Base-by-base conservation (phyloP, 768 basidiomycete genomes). In the Leccinum sublutescens region DNA sequence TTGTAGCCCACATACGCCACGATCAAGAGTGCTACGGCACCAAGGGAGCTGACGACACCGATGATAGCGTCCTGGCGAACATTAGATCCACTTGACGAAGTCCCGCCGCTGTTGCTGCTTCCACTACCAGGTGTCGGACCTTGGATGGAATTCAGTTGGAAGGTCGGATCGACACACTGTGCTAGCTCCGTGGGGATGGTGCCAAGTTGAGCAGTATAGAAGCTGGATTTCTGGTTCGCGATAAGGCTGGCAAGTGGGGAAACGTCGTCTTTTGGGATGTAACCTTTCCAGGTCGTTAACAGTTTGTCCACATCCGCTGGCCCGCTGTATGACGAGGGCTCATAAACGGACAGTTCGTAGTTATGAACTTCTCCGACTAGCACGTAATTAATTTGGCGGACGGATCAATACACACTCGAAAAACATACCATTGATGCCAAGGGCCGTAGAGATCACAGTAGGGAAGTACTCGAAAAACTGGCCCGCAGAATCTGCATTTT, bases 31-130 rank as follows among this genome's bases (percentile, higher is more conserved):
- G 91, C 86, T 56, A 95, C 81, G 5, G 82, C 89, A 12, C 93
- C 93, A 19, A 96, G 81, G 2, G 89, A 85, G 43, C 83, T 85
- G 62, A 93, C 90, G 4, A 96, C 93, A 21, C 95, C 95, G 61
- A 97, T 95, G 69, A 96, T 94, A 25, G 91, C 91, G 64, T 95
- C 85, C 67, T 89, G 83, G 12, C 92, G 81, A 15, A 80, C 77
- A 21, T 62, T 61, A 15, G 76, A 71, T 25, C 69, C 72, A 29
- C 66, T 74, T 15, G 67, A 66, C 2, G 57, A 55, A 1, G 70
- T 65, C 4, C 64, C 65, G 19, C 33, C 38, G 21, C 12, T n/a
- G 19, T 62, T 66, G 10, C 54, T 55, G 38, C 62, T 65, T 14
- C 59, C 58, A 27, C 61, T 63, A 38, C 68, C 72, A 12, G 68